Evolutionary conservation across 306 rosid species (phyloP).

Genomic region (Dalbergia cochinchinensis): DNA sequence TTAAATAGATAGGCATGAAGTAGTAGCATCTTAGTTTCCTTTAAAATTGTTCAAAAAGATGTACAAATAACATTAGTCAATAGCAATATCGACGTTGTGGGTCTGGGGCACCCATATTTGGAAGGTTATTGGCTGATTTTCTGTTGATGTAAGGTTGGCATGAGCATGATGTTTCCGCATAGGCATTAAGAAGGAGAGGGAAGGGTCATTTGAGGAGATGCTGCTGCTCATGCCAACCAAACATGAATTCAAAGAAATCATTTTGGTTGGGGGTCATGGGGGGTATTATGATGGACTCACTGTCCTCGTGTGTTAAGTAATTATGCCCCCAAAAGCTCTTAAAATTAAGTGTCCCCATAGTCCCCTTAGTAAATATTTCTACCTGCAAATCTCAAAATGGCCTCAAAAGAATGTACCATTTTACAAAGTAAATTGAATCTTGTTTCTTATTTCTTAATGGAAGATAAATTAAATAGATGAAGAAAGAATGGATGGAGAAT

Average conservation of each 20-base stretch:
- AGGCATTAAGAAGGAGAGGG: slow-evolving; percentile 33
- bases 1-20: no score
- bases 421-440: no score
- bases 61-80: no score
- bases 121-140: background rate
- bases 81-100: background rate
- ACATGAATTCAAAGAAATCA: slow-evolving; percentile 49
- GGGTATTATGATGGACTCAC: slow-evolving; percentile 30
- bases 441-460: no score
- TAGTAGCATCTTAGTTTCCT: no score
- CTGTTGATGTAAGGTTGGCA: slow-evolving; percentile 58
- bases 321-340: slow-evolving; percentile 1
- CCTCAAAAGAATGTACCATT: no score
- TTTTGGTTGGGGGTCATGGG: slow-evolving; percentile 54
- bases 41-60: no score
- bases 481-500: no score
- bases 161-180: slow-evolving; percentile 57
- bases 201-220: slow-evolving; percentile 38
- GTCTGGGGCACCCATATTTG: background rate
- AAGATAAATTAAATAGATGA: no score
- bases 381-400: no score
- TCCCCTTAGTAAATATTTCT: background rate
- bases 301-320: background rate
- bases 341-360: background rate
- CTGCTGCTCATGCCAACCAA: slow-evolving; percentile 57